Percentiles rank a stretch among this genome's conserved stretches.
phyloP scores from a whole-genome alignment of 2,329 filamentous ascomycete genomes.

The Pseudocercospora eumusae region DNA sequence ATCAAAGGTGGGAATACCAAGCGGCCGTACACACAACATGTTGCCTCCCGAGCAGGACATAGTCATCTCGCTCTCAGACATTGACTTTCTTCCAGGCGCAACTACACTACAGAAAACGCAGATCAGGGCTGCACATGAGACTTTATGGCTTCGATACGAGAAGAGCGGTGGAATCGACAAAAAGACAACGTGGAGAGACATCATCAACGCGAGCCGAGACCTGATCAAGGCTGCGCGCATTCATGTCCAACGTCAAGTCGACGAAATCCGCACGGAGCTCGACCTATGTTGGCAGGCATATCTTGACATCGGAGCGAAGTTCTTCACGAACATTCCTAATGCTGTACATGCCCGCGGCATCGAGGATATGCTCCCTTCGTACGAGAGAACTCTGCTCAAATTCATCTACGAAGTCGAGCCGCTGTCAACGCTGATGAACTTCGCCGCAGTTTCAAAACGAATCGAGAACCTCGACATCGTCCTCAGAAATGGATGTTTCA shows the following conservation, averaged over 20 bases:
- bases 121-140: background rate
- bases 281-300: conserved; percentile 3
- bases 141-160: background rate
- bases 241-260: background rate
- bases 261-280: background rate
- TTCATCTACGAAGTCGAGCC: background rate
- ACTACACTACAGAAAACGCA: background rate
- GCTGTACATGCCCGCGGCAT: background rate
- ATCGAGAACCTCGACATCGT: background rate
- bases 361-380: conserved; percentile 1
- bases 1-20: background rate
- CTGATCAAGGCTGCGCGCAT: background rate
- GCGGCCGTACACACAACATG: background rate
- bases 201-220: background rate
- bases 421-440: background rate
- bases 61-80: background rate
- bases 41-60: background rate
- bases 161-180: background rate
- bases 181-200: background rate
- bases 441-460: background rate
- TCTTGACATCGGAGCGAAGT: background rate
- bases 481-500: background rate
- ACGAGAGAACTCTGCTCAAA: background rate
- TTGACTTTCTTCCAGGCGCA: conserved; percentile 8
- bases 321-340: background rate